Evolutionary conservation across 805 yeast species (phyloP).

Genomic region (Torulaspora maleeae): DNA sequence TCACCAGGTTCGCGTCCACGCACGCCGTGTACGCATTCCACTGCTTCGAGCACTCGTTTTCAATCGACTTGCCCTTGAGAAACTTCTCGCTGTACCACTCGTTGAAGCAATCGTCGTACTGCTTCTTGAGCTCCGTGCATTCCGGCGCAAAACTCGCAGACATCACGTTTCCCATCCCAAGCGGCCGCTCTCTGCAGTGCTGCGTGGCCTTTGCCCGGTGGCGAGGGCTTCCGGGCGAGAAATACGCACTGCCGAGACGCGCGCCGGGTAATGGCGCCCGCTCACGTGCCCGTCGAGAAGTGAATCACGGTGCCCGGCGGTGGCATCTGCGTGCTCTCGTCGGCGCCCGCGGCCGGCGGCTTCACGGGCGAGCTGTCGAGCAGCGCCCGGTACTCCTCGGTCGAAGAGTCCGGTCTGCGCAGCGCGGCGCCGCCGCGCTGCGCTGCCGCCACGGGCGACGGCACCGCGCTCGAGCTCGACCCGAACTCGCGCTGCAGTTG

Average conservation of each 20-base stretch:
- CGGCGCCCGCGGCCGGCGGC: slow-evolving; percentile 9
- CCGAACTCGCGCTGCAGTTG: slow-evolving; percentile 34
- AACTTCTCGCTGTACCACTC: slow-evolving; percentile 90
- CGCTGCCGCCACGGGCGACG: slow-evolving; percentile 19
- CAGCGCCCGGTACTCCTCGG: slow-evolving; percentile 3
- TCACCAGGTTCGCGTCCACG: slow-evolving; percentile 64
- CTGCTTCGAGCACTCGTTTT: slow-evolving; percentile 85
- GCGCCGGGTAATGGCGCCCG: background rate
- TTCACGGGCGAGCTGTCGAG: slow-evolving; percentile 26
- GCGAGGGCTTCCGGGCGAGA: background rate
- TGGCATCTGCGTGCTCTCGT: slow-evolving; percentile 22
- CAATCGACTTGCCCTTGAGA: slow-evolving; percentile 47
- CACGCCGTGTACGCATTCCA: slow-evolving; percentile 91
- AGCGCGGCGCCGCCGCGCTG: background rate
- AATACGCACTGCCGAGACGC: background rate
- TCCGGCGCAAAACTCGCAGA: slow-evolving; percentile 95
- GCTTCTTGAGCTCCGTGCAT: slow-evolving; percentile 79
- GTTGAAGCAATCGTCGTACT: slow-evolving; percentile 90
- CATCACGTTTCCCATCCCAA: slow-evolving; percentile 62
- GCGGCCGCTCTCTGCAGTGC: background rate
- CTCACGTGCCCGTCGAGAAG: slow-evolving; percentile 14
- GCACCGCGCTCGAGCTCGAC: slow-evolving; percentile 31
- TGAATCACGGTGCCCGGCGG: slow-evolving; percentile 28
- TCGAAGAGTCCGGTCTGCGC: slow-evolving; percentile 5
- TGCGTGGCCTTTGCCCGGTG: background rate